Base-by-base conservation (phyloP, 2,329 filamentous ascomycete species). In the Venturia carpophila region DNA sequence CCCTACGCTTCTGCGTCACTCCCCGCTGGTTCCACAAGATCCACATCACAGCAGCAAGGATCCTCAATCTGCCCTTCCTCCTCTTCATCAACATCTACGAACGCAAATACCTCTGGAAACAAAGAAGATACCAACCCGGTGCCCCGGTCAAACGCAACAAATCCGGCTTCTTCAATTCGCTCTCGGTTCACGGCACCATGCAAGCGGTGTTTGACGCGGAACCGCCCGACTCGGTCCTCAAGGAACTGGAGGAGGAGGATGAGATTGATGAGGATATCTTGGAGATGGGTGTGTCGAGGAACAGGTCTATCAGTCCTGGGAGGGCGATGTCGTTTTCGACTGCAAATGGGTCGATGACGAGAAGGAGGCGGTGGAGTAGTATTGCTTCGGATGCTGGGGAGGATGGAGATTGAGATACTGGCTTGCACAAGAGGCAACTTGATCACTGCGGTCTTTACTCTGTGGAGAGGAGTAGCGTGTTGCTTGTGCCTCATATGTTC, bases 1-100 rank as follows among this genome's bases (percentile, higher is more conserved):
- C 91, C 0, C 81, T 94, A 67, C 92, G 91, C 70, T 90, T 90
- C 70, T 70, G 90, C n/a, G 80, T 91, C 43, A 86, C 85, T n/a
- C 85, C 89, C 0, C 86, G 91, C 56, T 93, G 90, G 90, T 94
- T 94, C 73, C 91, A 95, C 79, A 94, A 93, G 76, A 89, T 93
- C 71, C 92, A 95, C 72, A 90, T 95, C 66, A 84, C 86, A 66
- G 84, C 84, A 11, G 87, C 94, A 27, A 86, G 90, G 45, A 77
- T 86, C 10, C 82, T 92, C 70, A 94, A 94, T 74, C 80, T 89
- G 2, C 91, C 91, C 0, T 78, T 92, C 5, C 80, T 95, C 1
- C 80, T 93, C 4, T 70, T 88, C 67, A 89, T 95, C 67, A 85
- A 87, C 21, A 76, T 87, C 24, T 82, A 87, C 67, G 91, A 95